phyloP scores from a whole-genome alignment of 352 stramenopile genomes.

The Phytophthora nicotianae region DNA sequence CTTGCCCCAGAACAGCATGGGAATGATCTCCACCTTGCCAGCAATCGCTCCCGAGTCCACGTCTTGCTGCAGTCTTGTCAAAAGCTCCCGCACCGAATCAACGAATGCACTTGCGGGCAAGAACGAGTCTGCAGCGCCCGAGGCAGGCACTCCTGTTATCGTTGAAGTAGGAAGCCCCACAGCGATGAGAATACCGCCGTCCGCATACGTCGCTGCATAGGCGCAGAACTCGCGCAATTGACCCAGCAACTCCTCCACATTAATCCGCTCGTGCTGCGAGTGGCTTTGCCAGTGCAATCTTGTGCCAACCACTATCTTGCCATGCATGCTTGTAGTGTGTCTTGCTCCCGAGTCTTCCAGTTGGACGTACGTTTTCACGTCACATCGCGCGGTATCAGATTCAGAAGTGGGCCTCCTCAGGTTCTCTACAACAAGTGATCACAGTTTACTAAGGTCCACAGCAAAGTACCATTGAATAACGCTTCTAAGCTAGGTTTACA shows the following conservation, averaged over 20 bases:
- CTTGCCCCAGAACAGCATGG: conserved; percentile 93
- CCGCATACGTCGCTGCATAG: conserved; percentile 52
- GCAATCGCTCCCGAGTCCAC: conserved; percentile 15
- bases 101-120: conserved; percentile 32
- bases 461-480: background rate
- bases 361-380: conserved; percentile 14
- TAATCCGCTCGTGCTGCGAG: conserved; percentile 43
- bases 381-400: conserved; percentile 20
- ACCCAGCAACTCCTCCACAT: conserved; percentile 45
- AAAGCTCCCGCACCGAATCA: conserved; percentile 47
- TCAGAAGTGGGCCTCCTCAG: conserved; percentile 25
- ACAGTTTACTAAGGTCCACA: background rate
- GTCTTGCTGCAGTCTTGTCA: conserved; percentile 39
- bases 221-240: conserved; percentile 59
- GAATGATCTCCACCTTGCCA: conserved; percentile 71
- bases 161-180: conserved; percentile 36
- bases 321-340: conserved; percentile 13
- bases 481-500: background rate
- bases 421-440: too few relatives aligned
- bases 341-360: conserved; percentile 8
- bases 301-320: conserved; percentile 53
- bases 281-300: conserved; percentile 79
- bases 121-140: conserved; percentile 17
- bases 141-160: background rate
- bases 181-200: conserved; percentile 60